Conservation (phyloP, 2,329 filamentous ascomycete genomes). For the Pseudofabraea citricarpa region DNA sequence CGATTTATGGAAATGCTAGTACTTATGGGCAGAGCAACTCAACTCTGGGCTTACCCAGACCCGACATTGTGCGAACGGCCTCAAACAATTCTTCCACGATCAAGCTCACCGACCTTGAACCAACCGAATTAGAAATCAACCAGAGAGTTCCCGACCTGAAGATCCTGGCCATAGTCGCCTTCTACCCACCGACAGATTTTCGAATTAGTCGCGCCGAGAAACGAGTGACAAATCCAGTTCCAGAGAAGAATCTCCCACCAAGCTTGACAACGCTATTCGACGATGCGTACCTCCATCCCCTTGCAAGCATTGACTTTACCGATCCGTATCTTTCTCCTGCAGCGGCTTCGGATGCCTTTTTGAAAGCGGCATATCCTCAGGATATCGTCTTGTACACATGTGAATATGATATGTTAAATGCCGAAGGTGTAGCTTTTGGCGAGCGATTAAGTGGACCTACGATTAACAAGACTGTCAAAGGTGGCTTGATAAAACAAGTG, state of each 20-base stretch:
- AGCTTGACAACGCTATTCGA: slow-evolving; percentile 59
- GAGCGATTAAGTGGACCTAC: slow-evolving; percentile 44
- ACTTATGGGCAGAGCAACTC: slow-evolving; percentile 1
- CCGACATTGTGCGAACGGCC: not conserved
- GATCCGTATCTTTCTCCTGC: slow-evolving; percentile 55
- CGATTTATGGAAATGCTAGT: not conserved
- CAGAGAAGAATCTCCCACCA: slow-evolving; percentile 53
- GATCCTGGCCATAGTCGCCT: slow-evolving; percentile 50
- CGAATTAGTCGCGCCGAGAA: slow-evolving; percentile 52
- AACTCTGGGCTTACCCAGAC: slow-evolving; percentile 11
- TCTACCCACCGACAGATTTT: slow-evolving; percentile 60
- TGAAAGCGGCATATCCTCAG: slow-evolving; percentile 41
- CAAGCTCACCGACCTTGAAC: slow-evolving; percentile 25
- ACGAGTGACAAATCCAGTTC: slow-evolving; percentile 45
- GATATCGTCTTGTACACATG: slow-evolving; percentile 56
- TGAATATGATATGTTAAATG: slow-evolving; percentile 61
- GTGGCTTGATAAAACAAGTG: slow-evolving; percentile 53
- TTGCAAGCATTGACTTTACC: slow-evolving; percentile 34
- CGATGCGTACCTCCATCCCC: slow-evolving; percentile 52
- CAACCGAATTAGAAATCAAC: slow-evolving; percentile 23
- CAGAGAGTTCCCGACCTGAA: slow-evolving; percentile 35
- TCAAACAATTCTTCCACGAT: slow-evolving; percentile 14
- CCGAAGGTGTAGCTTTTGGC: slow-evolving; percentile 56
- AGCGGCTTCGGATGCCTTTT: slow-evolving; percentile 46
- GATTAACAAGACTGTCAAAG: slow-evolving; percentile 51